Evolutionary conservation across 768 basidiomycete species (phyloP).

Genomic region (Leucogyrophana mollusca): DNA sequence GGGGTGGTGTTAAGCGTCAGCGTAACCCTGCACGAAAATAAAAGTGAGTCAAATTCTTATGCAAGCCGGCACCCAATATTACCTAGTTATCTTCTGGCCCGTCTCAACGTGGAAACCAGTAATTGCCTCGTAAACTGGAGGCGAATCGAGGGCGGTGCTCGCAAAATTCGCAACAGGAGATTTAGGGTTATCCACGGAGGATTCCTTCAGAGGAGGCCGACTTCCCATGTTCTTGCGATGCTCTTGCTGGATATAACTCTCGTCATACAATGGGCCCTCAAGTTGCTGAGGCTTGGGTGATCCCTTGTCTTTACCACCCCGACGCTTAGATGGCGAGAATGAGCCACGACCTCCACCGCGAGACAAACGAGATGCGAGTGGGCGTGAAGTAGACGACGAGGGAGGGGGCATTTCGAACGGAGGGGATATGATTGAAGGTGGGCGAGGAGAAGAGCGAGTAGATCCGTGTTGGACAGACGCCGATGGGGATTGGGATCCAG

Average conservation of each 20-base stretch:
- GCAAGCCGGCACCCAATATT: not conserved
- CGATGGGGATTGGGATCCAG: not conserved
- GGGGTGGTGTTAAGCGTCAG: constrained; percentile 25
- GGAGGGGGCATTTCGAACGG: constrained; percentile 25
- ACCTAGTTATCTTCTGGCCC: constrained; percentile 4
- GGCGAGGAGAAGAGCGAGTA: constrained; percentile 11
- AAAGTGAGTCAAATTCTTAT: not conserved
- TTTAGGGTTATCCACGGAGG: constrained; percentile 47
- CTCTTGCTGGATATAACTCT: constrained; percentile 26
- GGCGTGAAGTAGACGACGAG: constrained; percentile 18
- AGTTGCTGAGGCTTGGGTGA: constrained; percentile 10
- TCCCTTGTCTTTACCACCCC: not conserved
- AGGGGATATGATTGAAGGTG: constrained; percentile 14
- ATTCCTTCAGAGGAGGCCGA: constrained; percentile 22
- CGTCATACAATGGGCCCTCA: constrained; percentile 37
- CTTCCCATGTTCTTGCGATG: constrained; percentile 14
- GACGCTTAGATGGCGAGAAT: constrained; percentile 1
- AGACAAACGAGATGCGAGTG: constrained; percentile 4
- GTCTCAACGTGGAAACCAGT: constrained; percentile 20
- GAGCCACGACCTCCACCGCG: not conserved
- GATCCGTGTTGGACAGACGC: constrained; percentile 1
- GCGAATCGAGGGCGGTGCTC: constrained; percentile 12
- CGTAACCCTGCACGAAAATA: constrained; percentile 15
- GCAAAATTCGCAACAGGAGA: constrained; percentile 48
- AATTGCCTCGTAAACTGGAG: constrained; percentile 25